These are phyloP conservation scores for Vitis vinifera DNA, from an alignment of 164 flowering plant genomes.

Conservation along the genomic window DNA sequence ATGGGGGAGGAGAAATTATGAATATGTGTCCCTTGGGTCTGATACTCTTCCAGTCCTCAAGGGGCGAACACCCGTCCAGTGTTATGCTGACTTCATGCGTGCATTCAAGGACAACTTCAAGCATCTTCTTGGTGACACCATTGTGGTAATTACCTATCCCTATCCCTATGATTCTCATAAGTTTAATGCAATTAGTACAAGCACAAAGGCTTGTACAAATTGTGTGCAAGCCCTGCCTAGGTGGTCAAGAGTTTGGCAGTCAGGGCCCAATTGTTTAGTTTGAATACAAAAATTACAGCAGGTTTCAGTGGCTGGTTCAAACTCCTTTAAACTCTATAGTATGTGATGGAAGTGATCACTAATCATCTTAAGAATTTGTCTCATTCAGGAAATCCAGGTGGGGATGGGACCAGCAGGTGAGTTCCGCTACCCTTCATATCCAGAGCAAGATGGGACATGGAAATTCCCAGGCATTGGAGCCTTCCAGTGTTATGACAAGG, in stretches of 20 bases:
- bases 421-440: constrained; percentile 93
- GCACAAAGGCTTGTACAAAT: background rate
- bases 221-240: too few species aligned
- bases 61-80: constrained; percentile 83
- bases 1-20: constrained; percentile 89
- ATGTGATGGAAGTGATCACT: too few species aligned
- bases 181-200: background rate
- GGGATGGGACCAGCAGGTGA: constrained; percentile 99
- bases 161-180: background rate
- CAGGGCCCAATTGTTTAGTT: too few species aligned
- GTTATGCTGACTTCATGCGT: constrained; percentile 89
- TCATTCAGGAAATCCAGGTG: constrained; percentile 89
- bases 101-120: constrained; percentile 78
- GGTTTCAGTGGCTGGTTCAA: background rate
- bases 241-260: too few species aligned
- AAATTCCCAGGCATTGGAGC: constrained; percentile 96
- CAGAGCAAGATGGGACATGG: constrained; percentile 90
- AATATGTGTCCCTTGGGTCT: constrained; percentile 85
- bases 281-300: too few species aligned
- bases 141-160: constrained; percentile 54
- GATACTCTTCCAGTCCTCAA: constrained; percentile 82
- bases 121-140: constrained; percentile 85
- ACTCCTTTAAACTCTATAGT: background rate
- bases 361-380: background rate
- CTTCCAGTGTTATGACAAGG: constrained; percentile 95